Conservation (phyloP, 805 yeast species). For the Kodamaea leandrae region DNA sequence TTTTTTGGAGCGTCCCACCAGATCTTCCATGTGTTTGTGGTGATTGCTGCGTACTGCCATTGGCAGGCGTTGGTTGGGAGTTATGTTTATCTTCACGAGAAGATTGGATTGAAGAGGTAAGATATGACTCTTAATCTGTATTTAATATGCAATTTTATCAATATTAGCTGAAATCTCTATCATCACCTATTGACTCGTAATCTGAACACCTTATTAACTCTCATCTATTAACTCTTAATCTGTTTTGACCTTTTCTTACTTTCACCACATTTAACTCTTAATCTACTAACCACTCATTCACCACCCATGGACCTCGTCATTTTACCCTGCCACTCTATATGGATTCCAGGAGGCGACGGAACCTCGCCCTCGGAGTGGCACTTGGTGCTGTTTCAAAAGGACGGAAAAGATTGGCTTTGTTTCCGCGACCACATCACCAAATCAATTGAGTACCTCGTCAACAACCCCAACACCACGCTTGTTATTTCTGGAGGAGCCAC, state of each 20-base stretch:
- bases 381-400: conserved; percentile 63
- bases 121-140: too few species aligned
- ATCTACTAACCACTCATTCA: not conserved
- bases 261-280: not conserved
- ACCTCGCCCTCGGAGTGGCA: conserved; percentile 55
- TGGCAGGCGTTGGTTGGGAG: conserved; percentile 51
- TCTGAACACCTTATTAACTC: too few species aligned
- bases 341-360: conserved; percentile 47
- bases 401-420: conserved; percentile 65
- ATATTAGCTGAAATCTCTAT: too few species aligned
- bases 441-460: conserved; percentile 38
- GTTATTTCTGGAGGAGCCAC: conserved; percentile 73
- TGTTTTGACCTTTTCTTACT: not conserved
- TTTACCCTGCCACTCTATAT: conserved; percentile 57
- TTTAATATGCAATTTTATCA: too few species aligned
- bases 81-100: not conserved
- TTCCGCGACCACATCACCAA: conserved; percentile 59
- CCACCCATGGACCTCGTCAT: conserved; percentile 24
- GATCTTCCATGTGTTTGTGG: conserved; percentile 75
- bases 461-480: conserved; percentile 31
- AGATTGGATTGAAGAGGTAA: not conserved
- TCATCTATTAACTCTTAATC: not conserved
- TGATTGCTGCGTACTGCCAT: conserved; percentile 73
- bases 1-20: conserved; percentile 81
- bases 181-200: too few species aligned